Evolutionary conservation across 164 flowering plant genomes (phyloP).

Genomic region (Vitis rupestris): DNA sequence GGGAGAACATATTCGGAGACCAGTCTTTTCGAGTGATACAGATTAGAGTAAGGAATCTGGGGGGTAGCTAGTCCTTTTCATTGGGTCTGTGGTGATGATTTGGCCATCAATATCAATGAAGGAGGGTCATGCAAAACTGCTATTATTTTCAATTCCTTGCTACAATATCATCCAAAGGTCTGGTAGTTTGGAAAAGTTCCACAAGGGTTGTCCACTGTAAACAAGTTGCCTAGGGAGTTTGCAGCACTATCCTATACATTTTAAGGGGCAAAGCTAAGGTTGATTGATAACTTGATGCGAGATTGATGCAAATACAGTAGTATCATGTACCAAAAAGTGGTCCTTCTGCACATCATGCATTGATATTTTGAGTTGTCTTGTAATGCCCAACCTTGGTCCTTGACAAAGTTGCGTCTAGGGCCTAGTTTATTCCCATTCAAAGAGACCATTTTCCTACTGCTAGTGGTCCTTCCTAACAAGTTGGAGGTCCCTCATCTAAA

Average conservation of each 20-base stretch:
- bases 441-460: constrained; percentile 1
- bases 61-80: too few relatives aligned
- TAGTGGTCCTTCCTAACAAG: constrained; percentile 20
- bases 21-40: too few relatives aligned
- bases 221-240: neutral
- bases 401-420: too few relatives aligned
- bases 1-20: too few relatives aligned
- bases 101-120: too few relatives aligned
- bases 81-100: too few relatives aligned
- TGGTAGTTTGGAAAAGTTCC: neutral
- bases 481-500: constrained; percentile 9
- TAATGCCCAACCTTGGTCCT: neutral
- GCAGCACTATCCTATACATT: neutral
- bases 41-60: too few relatives aligned
- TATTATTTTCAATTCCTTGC: too few relatives aligned
- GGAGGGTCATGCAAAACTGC: too few relatives aligned
- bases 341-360: neutral
- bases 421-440: neutral
- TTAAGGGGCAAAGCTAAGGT: neutral
- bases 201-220: neutral
- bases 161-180: neutral
- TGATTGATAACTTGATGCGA: neutral
- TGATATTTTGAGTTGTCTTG: neutral
- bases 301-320: neutral
- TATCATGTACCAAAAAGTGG: neutral